Base-by-base conservation (phyloP, 768 basidiomycete genomes). In the Suillus luteus region DNA sequence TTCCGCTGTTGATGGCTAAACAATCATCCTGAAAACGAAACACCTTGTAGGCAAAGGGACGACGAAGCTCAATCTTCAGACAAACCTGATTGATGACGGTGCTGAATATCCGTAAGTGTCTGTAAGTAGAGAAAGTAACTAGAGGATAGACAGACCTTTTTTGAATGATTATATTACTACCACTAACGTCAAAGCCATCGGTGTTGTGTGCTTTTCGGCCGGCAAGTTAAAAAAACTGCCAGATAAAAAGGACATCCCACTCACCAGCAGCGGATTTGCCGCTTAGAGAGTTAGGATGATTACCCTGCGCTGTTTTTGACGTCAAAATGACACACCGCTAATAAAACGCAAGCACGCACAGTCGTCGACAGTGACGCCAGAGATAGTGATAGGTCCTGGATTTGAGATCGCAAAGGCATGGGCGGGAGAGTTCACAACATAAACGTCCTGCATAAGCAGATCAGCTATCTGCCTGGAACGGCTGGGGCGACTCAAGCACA, bases 1-100 rank as follows among this genome's bases (percentile, higher is more conserved):
- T 64, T 17, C 81, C 81, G 24, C 60, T 62, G 67, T 80, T 80
- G 67, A 84, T 78, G 22, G 89, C 86, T 31, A 90, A 74, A 69
- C 87, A 90, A 67, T 90, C 88, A 63, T 90, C 86, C 81, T 74
- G 72, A 72, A 65, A 63, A 43, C 61, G 27, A 43, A 19, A 58
- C 27, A 41, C 17, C 10, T 58, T 15, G 7, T 49, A 22, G 19
- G 60, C 10, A 22, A 22, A 59, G 54, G 10, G 33, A 35, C 2
- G 7, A 24, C 7, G 6, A 58, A 31, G 24, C 4, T 17, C 49
- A 9, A 61, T 59, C 22, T 1, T 35, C 17, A 59, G 12, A 61
- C 33, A 11, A 8, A 51, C 73, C 68, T 74, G 73, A 33, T 75
- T 76, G 44, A 60, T 38, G 15, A 75, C 75, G 3, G 5, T 17